Conservation (phyloP, 805 yeast species). For the Nakazawaea sp. region DNA sequence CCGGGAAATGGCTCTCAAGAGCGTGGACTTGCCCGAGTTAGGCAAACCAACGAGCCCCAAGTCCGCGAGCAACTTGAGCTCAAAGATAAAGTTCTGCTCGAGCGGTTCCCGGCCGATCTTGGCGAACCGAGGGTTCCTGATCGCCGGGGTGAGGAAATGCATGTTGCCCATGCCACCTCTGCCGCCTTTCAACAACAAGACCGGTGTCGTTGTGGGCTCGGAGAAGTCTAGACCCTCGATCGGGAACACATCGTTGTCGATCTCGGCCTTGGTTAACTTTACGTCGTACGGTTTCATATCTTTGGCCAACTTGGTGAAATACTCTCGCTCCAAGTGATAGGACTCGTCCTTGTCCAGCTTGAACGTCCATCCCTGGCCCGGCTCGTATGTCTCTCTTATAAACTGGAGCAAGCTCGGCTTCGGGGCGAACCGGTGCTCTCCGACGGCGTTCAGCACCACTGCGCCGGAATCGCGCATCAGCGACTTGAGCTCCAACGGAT, state of each 20-base stretch:
- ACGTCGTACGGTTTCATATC: constrained; percentile 62
- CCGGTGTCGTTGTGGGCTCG: constrained; percentile 56
- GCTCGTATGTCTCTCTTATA: constrained; percentile 49
- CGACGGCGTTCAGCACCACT: constrained; percentile 16
- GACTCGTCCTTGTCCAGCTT: constrained; percentile 63
- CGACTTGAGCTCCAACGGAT: constrained; percentile 42
- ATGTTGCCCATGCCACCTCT: constrained; percentile 93
- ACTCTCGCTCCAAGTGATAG: constrained; percentile 58
- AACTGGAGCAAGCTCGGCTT: constrained; percentile 48
- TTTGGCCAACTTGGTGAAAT: constrained; percentile 57
- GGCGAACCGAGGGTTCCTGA: constrained; percentile 87
- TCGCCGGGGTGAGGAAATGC: constrained; percentile 80
- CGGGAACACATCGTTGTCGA: constrained; percentile 65
- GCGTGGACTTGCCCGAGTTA: constrained; percentile 92
- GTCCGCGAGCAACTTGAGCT: constrained; percentile 85
- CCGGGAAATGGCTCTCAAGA: constrained; percentile 76
- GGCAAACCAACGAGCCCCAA: constrained; percentile 93
- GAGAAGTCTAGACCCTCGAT: constrained; percentile 71
- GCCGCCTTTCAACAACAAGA: constrained; percentile 75
- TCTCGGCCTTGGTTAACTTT: constrained; percentile 50
- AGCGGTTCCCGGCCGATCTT: constrained; percentile 72
- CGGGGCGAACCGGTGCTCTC: constrained; percentile 13
- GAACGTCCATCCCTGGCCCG: constrained; percentile 88
- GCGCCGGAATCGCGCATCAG: constrained; percentile 11
- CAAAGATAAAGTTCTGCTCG: constrained; percentile 65